phyloP scores from a whole-genome alignment of 805 yeast species.

The Naumovozyma baii region DNA sequence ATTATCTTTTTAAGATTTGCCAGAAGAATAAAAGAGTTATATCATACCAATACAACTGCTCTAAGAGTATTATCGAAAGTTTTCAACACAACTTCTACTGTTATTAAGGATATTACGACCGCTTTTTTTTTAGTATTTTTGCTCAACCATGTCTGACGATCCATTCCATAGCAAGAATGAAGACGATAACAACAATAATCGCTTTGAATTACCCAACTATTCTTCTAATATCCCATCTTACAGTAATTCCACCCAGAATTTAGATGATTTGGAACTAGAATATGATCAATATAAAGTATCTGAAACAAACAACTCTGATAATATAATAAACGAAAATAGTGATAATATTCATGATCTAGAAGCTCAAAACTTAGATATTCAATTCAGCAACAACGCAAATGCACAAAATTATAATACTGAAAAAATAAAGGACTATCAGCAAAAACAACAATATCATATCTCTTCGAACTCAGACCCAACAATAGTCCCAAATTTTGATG shows the following conservation, averaged over 20 bases:
- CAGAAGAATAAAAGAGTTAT: too few relatives aligned
- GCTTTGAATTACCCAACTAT: background rate
- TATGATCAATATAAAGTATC: conserved; percentile 20
- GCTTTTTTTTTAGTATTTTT: too few relatives aligned
- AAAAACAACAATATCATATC: background rate
- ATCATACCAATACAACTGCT: too few relatives aligned
- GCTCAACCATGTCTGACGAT: background rate
- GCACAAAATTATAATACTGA: too few relatives aligned
- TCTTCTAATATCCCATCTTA: background rate
- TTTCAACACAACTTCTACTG: conserved; percentile 1
- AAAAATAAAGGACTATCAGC: background rate
- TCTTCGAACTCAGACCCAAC: background rate
- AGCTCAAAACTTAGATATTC: background rate
- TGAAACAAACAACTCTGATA: conserved; percentile 3
- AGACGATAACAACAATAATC: background rate
- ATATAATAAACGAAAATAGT: background rate
- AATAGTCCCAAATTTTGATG: conserved; percentile 14
- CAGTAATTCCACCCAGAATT: conserved; percentile 4
- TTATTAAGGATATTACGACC: too few relatives aligned
- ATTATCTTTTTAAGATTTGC: too few relatives aligned
- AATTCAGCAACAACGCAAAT: background rate
- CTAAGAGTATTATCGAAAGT: too few relatives aligned
- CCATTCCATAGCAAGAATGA: background rate
- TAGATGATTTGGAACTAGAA: conserved; percentile 24
- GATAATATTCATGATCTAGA: background rate